Percentiles rank a stretch among this genome's conserved stretches.
phyloP scores from a whole-genome alignment of 352 stramenopile species.

The Phytophthora crassamura region DNA sequence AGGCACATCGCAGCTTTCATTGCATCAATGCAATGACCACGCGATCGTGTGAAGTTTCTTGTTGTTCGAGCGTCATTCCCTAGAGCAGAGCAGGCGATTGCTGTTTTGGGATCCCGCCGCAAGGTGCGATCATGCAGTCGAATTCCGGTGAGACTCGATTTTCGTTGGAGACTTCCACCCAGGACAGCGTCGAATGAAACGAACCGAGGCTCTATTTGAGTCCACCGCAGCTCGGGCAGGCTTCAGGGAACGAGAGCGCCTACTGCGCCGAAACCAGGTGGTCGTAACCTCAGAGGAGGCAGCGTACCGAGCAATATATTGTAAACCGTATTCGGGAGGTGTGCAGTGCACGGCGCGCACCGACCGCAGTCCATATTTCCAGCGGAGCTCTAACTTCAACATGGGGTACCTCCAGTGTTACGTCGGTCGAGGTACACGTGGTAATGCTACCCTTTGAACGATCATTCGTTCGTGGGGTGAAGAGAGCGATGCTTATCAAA shows the following conservation, averaged over 20 bases:
- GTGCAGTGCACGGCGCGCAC: too few species aligned
- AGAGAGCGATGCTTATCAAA: too few species aligned
- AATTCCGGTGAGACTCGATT: constrained; percentile 22
- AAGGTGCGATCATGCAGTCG: constrained; percentile 21
- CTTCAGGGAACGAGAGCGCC: constrained; percentile 24
- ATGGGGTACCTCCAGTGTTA: background rate
- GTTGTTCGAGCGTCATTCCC: constrained; percentile 30
- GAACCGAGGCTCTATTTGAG: constrained; percentile 6
- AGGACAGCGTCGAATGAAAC: constrained; percentile 22
- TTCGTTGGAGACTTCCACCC: constrained; percentile 4
- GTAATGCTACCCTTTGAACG: too few species aligned
- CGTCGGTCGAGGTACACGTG: too few species aligned
- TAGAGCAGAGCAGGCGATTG: constrained; percentile 5
- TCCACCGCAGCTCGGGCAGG: background rate
- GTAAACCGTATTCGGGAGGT: too few species aligned
- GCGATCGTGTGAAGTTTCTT: constrained; percentile 17
- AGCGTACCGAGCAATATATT: too few species aligned
- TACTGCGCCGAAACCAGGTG: constrained; percentile 18
- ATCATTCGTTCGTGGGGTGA: too few species aligned
- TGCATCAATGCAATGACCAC: constrained; percentile 2
- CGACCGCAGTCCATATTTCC: background rate
- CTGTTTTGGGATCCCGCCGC: constrained; percentile 18
- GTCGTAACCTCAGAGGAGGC: background rate
- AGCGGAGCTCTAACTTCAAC: constrained; percentile 5
- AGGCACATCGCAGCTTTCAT: constrained; percentile 17